These are phyloP conservation scores for Iberis amara DNA, from an alignment of 441 rosid genomes.

Conservation along the genomic window DNA sequence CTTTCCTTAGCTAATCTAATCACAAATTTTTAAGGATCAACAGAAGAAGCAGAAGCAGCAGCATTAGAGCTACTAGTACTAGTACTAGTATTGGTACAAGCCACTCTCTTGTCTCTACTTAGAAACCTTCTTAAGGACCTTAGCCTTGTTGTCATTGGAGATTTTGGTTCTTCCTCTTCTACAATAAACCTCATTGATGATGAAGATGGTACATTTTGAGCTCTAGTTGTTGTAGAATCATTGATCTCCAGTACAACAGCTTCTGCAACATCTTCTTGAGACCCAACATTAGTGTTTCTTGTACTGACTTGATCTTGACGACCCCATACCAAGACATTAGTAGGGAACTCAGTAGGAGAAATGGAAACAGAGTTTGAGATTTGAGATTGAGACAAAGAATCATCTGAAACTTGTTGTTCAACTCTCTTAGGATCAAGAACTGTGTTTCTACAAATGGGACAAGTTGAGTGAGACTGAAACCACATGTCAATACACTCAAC, in stretches of 20 bases:
- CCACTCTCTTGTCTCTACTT: constrained; percentile 63
- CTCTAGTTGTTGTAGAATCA: constrained; percentile 43
- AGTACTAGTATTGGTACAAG: constrained; percentile 29
- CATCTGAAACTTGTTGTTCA: constrained; percentile 28
- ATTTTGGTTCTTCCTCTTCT: constrained; percentile 62
- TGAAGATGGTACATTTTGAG: constrained; percentile 31
- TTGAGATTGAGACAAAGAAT: constrained; percentile 30
- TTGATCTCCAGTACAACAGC: constrained; percentile 37
- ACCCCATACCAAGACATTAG: constrained; percentile 87
- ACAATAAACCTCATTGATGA: constrained; percentile 28
- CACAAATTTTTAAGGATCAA: constrained; percentile 30
- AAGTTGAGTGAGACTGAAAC: constrained; percentile 63
- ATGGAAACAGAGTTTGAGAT: constrained; percentile 32
- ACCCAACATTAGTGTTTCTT: constrained; percentile 37
- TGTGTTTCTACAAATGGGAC: constrained; percentile 57
- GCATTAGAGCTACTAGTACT: constrained; percentile 19
- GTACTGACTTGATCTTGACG: constrained; percentile 60
- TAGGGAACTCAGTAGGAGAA: constrained; percentile 54
- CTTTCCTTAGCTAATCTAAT: too few relatives aligned
- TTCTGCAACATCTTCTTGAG: constrained; percentile 38
- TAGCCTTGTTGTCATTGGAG: constrained; percentile 58
- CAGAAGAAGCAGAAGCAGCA: constrained; percentile 23
- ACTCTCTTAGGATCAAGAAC: constrained; percentile 28
- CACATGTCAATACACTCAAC: constrained; percentile 73
- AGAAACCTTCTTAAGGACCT: constrained; percentile 76